These are phyloP conservation scores for Tricholoma sp. DNA, from an alignment of 768 basidiomycete genomes.

Conservation along the genomic window DNA sequence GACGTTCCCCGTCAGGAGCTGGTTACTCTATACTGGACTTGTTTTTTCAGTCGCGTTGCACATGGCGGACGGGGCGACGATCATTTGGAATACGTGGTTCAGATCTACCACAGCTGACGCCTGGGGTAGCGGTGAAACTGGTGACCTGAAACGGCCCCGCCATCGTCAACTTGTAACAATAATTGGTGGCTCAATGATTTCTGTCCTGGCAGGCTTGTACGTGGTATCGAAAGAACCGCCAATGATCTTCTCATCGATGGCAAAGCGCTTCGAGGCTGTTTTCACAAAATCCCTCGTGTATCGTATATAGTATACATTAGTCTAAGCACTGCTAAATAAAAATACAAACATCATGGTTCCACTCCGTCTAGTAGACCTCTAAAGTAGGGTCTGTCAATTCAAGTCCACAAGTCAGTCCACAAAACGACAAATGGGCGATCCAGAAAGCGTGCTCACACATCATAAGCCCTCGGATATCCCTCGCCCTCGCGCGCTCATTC, in stretches of 20 bases:
- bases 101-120: conserved; percentile 18
- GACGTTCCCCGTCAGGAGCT: conserved; percentile 57
- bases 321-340: neutral
- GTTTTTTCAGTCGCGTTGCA: conserved; percentile 55
- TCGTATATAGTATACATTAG: conserved; percentile 21
- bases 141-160: conserved; percentile 10
- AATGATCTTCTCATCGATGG: conserved; percentile 47
- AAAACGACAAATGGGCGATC: neutral
- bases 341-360: neutral
- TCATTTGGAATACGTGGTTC: conserved; percentile 51
- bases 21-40: conserved; percentile 59
- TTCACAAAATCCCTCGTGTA: conserved; percentile 45
- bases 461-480: conserved; percentile 62
- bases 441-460: conserved; percentile 50
- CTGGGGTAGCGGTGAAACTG: conserved; percentile 10
- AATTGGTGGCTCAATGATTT: conserved; percentile 35
- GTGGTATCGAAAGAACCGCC: conserved; percentile 51
- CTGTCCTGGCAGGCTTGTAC: conserved; percentile 53
- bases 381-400: neutral
- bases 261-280: conserved; percentile 46
- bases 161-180: conserved; percentile 25
- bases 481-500: conserved; percentile 49
- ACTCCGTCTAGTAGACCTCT: neutral
- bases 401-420: neutral
- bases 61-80: conserved; percentile 50